These are phyloP conservation scores for Lupinus albus DNA, from an alignment of 306 rosid genomes.

Conservation along the genomic window DNA sequence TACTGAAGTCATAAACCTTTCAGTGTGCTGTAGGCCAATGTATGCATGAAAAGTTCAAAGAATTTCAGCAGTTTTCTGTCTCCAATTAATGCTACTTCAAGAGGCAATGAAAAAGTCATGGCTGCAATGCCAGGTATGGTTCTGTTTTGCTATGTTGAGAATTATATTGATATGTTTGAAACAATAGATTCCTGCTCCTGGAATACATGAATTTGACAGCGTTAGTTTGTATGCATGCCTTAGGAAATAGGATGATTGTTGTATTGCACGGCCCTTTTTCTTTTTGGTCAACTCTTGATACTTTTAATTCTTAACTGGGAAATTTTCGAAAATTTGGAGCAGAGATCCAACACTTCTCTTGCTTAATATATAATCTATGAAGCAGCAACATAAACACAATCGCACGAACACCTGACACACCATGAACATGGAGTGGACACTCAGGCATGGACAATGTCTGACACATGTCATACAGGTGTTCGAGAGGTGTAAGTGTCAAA, in stretches of 20 bases:
- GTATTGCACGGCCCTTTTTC: background rate
- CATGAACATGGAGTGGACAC: too few relatives aligned
- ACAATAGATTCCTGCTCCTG: constrained; percentile 1
- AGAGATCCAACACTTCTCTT: background rate
- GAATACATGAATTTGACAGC: constrained; percentile 1
- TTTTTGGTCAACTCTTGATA: background rate
- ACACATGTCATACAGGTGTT: too few relatives aligned
- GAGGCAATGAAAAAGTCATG: constrained; percentile 56
- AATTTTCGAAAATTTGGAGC: background rate
- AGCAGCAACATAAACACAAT: too few relatives aligned
- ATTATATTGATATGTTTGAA: constrained; percentile 19
- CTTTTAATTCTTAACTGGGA: constrained; percentile 1
- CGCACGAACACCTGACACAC: too few relatives aligned
- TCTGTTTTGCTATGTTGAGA: constrained; percentile 29
- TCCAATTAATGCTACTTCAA: constrained; percentile 50
- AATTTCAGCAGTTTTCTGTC: constrained; percentile 48
- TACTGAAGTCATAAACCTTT: constrained; percentile 42
- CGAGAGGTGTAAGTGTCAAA: too few relatives aligned
- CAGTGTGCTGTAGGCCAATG: constrained; percentile 84
- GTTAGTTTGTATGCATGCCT: constrained; percentile 3
- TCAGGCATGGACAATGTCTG: too few relatives aligned
- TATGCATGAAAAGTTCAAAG: constrained; percentile 58
- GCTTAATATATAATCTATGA: background rate
- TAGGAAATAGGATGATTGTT: background rate
- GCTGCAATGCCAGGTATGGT: constrained; percentile 51